phyloP scores from a whole-genome alignment of 345 rosid genomes.

The Brassica cretica region DNA sequence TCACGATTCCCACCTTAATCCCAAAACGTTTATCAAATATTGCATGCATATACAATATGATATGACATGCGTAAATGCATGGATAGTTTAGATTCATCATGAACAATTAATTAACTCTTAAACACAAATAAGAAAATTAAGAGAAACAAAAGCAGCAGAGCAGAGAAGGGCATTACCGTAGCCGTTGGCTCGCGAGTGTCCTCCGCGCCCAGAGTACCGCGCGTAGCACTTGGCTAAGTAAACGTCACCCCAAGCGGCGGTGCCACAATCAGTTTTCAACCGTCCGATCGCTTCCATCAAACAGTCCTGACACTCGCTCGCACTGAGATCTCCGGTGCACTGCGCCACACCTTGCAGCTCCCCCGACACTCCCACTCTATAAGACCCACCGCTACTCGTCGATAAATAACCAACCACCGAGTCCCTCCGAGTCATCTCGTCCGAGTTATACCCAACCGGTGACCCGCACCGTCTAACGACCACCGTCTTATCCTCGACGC shows the following conservation, averaged over 20 bases:
- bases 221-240: conserved; percentile 4
- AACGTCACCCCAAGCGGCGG: background rate
- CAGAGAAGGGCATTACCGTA: background rate
- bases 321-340: conserved; percentile 2
- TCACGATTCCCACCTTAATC: conserved; percentile 34
- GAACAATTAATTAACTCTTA: background rate
- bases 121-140: background rate
- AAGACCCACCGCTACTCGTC: background rate
- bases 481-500: conserved; percentile 5
- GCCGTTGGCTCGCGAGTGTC: background rate
- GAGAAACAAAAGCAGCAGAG: background rate
- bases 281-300: conserved; percentile 3
- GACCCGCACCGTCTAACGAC: background rate
- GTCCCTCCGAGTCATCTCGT: background rate
- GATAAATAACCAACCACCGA: background rate
- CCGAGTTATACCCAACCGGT: background rate
- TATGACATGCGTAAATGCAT: background rate
- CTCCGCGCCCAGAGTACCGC: background rate
- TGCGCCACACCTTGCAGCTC: conserved; percentile 2
- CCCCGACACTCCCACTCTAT: background rate
- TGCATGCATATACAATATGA: background rate
- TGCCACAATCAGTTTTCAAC: background rate
- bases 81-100: background rate
- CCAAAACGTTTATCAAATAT: background rate
- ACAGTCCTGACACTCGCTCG: background rate